phyloP scores from a whole-genome alignment of 495 filamentous ascomycete species.

The Ramalina intermedia region DNA sequence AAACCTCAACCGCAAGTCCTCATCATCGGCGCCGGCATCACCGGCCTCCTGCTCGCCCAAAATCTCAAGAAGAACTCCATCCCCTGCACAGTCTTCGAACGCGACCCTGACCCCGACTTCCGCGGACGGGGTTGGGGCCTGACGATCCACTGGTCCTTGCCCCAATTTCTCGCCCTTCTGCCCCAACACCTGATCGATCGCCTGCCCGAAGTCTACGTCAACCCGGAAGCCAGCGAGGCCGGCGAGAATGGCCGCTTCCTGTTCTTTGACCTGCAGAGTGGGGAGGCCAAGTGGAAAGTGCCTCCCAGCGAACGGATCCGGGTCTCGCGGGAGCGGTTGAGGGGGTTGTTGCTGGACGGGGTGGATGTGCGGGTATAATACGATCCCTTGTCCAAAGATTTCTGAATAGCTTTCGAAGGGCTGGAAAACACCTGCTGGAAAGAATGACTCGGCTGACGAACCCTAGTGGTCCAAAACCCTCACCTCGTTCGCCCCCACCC shows the following conservation, averaged over 20 bases:
- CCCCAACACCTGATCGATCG: slow-evolving; percentile 31
- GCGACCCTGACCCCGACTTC: slow-evolving; percentile 28
- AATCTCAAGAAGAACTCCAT: slow-evolving; percentile 32
- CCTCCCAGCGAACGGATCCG: slow-evolving; percentile 35
- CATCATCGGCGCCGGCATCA: slow-evolving; percentile 46
- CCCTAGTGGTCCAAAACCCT: slow-evolving; percentile 3
- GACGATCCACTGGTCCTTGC: slow-evolving; percentile 43
- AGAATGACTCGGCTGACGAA: neutral
- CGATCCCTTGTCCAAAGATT: neutral
- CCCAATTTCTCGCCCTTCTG: slow-evolving; percentile 33
- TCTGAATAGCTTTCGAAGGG: neutral
- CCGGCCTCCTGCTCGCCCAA: slow-evolving; percentile 45
- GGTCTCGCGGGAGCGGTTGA: slow-evolving; percentile 33
- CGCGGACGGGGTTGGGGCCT: slow-evolving; percentile 43
- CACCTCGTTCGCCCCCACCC: neutral
- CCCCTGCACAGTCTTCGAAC: slow-evolving; percentile 40
- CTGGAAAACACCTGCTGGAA: neutral
- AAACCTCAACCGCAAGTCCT: slow-evolving; percentile 23
- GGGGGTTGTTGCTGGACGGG: slow-evolving; percentile 31
- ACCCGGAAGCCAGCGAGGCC: slow-evolving; percentile 26
- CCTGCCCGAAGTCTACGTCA: slow-evolving; percentile 37
- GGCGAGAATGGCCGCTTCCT: slow-evolving; percentile 38
- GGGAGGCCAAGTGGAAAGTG: slow-evolving; percentile 29
- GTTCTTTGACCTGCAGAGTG: slow-evolving; percentile 38
- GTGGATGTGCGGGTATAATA: slow-evolving; percentile 28